These are phyloP conservation scores for Geotrichum phurueaensis DNA, from an alignment of 1,139 yeast genomes.

Conservation along the genomic window DNA sequence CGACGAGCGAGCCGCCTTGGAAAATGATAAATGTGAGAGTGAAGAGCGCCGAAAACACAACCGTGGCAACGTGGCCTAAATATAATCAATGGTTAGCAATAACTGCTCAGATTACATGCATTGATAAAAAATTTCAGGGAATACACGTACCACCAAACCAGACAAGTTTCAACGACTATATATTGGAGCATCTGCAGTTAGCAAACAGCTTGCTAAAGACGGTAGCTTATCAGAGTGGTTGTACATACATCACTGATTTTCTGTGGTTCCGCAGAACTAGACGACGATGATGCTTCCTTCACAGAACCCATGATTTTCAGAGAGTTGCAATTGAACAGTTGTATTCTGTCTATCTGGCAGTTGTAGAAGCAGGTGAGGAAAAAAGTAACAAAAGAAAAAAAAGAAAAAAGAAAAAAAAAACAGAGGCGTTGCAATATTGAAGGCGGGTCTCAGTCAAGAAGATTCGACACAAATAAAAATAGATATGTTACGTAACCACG, in stretches of 20 bases:
- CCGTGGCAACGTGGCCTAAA: conserved; percentile 19
- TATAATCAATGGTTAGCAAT: background rate
- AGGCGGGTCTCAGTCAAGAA: background rate
- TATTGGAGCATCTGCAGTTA: background rate
- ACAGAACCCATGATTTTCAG: background rate
- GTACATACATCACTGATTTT: background rate
- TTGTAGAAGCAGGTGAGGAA: background rate
- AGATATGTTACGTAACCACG: background rate
- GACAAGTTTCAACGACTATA: background rate
- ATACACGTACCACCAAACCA: background rate
- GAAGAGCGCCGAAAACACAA: conserved; percentile 17
- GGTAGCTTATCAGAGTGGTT: background rate
- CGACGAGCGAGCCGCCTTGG: conserved; percentile 19
- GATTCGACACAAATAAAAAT: background rate
- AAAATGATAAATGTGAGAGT: conserved; percentile 18
- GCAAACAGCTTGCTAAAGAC: background rate
- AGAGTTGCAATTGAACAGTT: background rate
- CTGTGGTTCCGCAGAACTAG: background rate
- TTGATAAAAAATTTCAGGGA: background rate
- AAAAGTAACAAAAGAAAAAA: background rate
- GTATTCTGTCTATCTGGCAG: background rate
- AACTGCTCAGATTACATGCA: too few species aligned
- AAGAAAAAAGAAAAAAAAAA: background rate
- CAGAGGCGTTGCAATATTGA: background rate
- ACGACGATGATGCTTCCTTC: background rate